Conservation (phyloP, 2,329 filamentous ascomycete genomes). For the Fusarium proliferatum region DNA sequence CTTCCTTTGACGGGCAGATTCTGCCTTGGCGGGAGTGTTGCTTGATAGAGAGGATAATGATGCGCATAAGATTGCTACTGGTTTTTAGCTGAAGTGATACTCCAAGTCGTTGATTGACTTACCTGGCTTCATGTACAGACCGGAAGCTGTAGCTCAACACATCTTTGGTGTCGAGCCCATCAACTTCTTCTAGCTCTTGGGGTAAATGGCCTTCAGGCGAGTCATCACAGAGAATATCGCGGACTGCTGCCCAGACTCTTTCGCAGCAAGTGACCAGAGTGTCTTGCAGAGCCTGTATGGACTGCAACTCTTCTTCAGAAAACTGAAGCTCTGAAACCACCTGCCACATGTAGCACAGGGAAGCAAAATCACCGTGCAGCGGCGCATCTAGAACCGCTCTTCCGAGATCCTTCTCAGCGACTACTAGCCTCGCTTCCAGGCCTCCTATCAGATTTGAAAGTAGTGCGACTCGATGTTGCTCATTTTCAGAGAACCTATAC, state of each 20-base stretch:
- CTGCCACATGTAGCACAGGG: slow-evolving; percentile 69
- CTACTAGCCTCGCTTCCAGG: slow-evolving; percentile 71
- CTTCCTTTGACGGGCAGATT: slow-evolving; percentile 60
- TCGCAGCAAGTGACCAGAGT: slow-evolving; percentile 70
- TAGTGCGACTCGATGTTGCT: slow-evolving; percentile 60
- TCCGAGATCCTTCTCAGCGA: slow-evolving; percentile 73
- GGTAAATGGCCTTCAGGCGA: slow-evolving; percentile 90
- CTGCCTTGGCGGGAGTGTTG: slow-evolving; percentile 56
- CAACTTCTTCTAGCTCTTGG: slow-evolving; percentile 77
- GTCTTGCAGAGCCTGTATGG: slow-evolving; percentile 57
- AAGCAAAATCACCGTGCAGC: slow-evolving; percentile 76
- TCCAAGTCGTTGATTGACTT: slow-evolving; percentile 34
- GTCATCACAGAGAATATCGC: slow-evolving; percentile 86
- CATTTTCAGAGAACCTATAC: slow-evolving; percentile 64
- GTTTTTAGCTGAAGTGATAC: not conserved
- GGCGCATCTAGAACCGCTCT: slow-evolving; percentile 74
- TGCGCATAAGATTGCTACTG: slow-evolving; percentile 75
- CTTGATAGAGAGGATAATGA: slow-evolving; percentile 66
- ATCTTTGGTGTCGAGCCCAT: slow-evolving; percentile 84
- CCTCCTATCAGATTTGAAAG: slow-evolving; percentile 68
- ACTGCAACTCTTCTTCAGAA: slow-evolving; percentile 49
- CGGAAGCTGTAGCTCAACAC: slow-evolving; percentile 95
- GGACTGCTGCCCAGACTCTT: slow-evolving; percentile 81
- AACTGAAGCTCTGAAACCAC: slow-evolving; percentile 58
- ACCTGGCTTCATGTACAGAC: slow-evolving; percentile 94